Evolutionary conservation across 257 asterid species (phyloP), one percentile per base, ranked within the genome.

Genomic region (Euphrasia confusa): DNA sequence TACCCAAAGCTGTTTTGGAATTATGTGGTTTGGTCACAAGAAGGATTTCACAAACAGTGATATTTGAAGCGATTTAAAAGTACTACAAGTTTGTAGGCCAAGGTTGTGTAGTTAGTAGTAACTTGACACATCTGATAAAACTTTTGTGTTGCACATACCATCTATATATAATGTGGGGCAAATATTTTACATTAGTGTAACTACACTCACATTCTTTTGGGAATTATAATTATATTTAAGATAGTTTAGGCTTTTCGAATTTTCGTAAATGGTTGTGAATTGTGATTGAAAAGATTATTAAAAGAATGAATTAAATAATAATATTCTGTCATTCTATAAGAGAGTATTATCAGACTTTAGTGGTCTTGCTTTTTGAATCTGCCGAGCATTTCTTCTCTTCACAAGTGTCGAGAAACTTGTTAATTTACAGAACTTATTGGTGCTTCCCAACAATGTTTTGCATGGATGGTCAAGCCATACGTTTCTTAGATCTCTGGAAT

Each of bases 71-170:
- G 52, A 45, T 2, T 10, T n/a, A 45, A 6, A 45, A 45, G 6
- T 45, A 15, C 52, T 45, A 10, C 17, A 6, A 7, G 52, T 45
- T 15, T n/a, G 52, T 45, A 45, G 52, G 17, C 52, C n/a, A 12
- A 52, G 10, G 13, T 18, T 5, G 57, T 52, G 18, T 9, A 18
- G 13, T 49, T 7, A 52, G 18, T 9, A 18, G 13, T 49, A 17
- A 52, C 13, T 52, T 2, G 28, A 14, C 57, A 52, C 57, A 7
- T 52, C 10, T 7, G 12, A 3, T 52, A 15, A 4, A 21, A 3
- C 57, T 52, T 52, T 52, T 52, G 27, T 2, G 57, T 15, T 52
- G 57, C 57, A 52, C 30, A 21, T 52, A 21, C 30, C 30, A 52
- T 52, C 13, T 52, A 52, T 21, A 52, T 21, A 52, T 33, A 7